Conservation (phyloP, 371 early-diverging fungal species). For the Enterocytospora artemiae region DNA sequence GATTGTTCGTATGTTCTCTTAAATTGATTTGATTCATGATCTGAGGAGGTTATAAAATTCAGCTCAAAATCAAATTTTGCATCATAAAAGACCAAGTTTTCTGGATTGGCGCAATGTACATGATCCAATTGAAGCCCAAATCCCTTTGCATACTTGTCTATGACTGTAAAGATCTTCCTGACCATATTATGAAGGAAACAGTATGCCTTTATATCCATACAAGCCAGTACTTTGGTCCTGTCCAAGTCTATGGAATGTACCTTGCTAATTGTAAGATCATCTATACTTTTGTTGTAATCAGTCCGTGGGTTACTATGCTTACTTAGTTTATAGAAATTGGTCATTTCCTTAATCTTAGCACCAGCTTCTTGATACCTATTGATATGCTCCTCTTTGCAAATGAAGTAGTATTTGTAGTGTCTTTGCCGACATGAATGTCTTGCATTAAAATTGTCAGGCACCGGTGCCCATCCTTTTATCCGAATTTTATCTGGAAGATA, state of each 20-base stretch:
- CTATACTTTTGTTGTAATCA: slow-evolving; percentile 25
- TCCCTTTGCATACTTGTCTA: slow-evolving; percentile 27
- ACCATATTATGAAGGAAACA: slow-evolving; percentile 58
- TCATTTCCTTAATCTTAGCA: slow-evolving; percentile 27
- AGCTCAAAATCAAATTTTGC: slow-evolving; percentile 22
- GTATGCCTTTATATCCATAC: slow-evolving; percentile 44
- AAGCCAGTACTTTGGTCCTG: slow-evolving; percentile 13
- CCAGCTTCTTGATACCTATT: slow-evolving; percentile 28
- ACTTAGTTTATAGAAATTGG: slow-evolving; percentile 35
- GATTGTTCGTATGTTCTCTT: too few relatives aligned
- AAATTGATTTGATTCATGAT: too few relatives aligned
- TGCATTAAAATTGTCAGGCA: slow-evolving; percentile 46
- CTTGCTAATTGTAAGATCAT: slow-evolving; percentile 19
- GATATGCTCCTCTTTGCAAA: slow-evolving; percentile 25
- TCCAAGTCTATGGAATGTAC: background rate
- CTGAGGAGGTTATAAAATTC: slow-evolving; percentile 17
- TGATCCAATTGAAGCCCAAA: slow-evolving; percentile 23
- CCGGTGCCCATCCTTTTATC: slow-evolving; percentile 51
- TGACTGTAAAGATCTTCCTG: slow-evolving; percentile 50
- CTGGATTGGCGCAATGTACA: slow-evolving; percentile 31
- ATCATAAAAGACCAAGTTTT: slow-evolving; percentile 42
- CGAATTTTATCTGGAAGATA: slow-evolving; percentile 51
- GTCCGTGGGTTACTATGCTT: slow-evolving; percentile 34
- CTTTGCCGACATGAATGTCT: slow-evolving; percentile 52
- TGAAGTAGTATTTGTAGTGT: slow-evolving; percentile 55